A percentile compares a stretch with the other conserved stretches of the same genome.
Conservation (phyloP, 148 eudicot species). For the Agrostemma githago region DNA sequence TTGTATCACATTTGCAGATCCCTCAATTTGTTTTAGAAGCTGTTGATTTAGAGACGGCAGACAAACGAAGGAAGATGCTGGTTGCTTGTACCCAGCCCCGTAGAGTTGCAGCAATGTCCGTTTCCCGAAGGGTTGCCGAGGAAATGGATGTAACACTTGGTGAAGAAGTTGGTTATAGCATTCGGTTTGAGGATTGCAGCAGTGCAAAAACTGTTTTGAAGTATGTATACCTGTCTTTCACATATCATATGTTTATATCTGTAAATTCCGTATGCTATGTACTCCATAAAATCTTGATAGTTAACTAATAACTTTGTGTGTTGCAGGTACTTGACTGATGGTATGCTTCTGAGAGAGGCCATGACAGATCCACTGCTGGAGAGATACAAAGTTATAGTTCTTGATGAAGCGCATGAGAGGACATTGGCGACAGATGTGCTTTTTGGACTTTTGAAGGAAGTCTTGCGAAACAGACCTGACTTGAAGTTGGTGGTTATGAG, state of each 20-base stretch:
- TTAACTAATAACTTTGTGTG: conserved; percentile 2
- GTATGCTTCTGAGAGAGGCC: conserved; percentile 95
- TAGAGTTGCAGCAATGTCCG: conserved; percentile 99
- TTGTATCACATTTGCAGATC: conserved; percentile 43
- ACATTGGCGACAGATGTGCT: conserved; percentile 87
- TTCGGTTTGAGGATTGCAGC: conserved; percentile 90
- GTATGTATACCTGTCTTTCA: conserved; percentile 29
- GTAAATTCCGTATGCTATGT: neutral
- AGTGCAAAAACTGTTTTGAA: conserved; percentile 71
- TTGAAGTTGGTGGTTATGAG: conserved; percentile 86
- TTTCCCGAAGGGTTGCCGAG: conserved; percentile 90
- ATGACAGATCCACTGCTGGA: conserved; percentile 92
- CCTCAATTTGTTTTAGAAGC: conserved; percentile 97
- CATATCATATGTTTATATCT: neutral
- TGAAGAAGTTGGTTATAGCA: conserved; percentile 94
- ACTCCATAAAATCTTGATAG: neutral
- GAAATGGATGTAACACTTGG: conserved; percentile 98
- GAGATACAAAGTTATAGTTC: conserved; percentile 73
- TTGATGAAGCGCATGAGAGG: conserved; percentile 95
- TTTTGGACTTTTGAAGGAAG: conserved; percentile 88
- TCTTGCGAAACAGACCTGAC: conserved; percentile 67
- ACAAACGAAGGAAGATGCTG: conserved; percentile 64
- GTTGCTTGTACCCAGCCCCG: conserved; percentile 94
- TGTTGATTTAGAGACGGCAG: conserved; percentile 57
- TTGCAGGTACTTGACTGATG: conserved; percentile 80